A percentile compares a stretch with the other conserved stretches of the same genome.
These are phyloP conservation scores for Taphrina communis DNA, from an alignment of 1,139 yeast species.

Conservation along the genomic window DNA sequence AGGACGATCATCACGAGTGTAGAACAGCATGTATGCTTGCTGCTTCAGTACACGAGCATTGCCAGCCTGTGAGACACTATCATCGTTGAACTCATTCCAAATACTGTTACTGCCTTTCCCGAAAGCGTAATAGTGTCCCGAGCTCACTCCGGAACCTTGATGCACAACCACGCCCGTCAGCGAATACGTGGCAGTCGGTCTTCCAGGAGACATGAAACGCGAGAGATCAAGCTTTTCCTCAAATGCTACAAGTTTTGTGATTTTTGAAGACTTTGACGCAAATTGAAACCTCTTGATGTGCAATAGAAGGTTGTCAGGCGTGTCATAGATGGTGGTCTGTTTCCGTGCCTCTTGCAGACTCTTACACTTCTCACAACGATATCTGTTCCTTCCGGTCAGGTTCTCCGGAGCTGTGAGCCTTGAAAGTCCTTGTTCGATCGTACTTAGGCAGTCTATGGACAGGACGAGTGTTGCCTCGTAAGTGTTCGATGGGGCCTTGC, in stretches of 20 bases:
- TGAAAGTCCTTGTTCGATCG: slow-evolving; percentile 45
- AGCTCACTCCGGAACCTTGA: slow-evolving; percentile 87
- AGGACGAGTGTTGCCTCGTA: slow-evolving; percentile 93
- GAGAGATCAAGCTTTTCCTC: slow-evolving; percentile 77
- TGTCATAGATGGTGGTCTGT: slow-evolving; percentile 70
- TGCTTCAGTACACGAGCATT: slow-evolving; percentile 78
- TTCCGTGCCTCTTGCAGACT: slow-evolving; percentile 78
- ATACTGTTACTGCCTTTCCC: slow-evolving; percentile 88
- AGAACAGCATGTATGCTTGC: slow-evolving; percentile 87
- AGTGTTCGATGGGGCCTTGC: slow-evolving; percentile 83
- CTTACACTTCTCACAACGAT: slow-evolving; percentile 86
- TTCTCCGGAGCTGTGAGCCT: slow-evolving; percentile 46
- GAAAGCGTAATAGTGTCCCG: slow-evolving; percentile 92
- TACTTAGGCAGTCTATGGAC: slow-evolving; percentile 61
- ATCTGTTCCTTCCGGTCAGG: slow-evolving; percentile 52
- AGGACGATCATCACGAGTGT: slow-evolving; percentile 49
- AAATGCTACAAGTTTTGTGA: slow-evolving; percentile 82
- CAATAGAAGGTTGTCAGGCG: slow-evolving; percentile 86
- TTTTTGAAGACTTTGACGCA: slow-evolving; percentile 61
- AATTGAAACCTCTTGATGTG: slow-evolving; percentile 91
- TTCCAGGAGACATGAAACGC: slow-evolving; percentile 58
- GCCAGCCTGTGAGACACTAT: slow-evolving; percentile 73
- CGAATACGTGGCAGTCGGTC: slow-evolving; percentile 67
- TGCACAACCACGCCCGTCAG: slow-evolving; percentile 88
- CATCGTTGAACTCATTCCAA: slow-evolving; percentile 96